Conservation (phyloP, 305 asterid species). For the Salvia sclarea region DNA sequence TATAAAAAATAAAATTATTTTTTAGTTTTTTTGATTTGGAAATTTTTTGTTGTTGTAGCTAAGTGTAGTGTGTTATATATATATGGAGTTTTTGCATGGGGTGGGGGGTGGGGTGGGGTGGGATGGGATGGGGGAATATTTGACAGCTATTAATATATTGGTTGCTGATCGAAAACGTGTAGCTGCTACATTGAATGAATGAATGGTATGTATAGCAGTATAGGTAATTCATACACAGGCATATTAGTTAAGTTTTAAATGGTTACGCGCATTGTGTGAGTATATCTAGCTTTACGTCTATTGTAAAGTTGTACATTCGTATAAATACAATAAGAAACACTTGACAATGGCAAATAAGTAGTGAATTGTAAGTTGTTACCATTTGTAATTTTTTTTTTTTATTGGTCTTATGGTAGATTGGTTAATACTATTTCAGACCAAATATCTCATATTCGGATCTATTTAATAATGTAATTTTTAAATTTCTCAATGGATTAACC, state of each 20-base stretch:
- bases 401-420: no score
- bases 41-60: background rate
- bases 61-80: slow-evolving; percentile 22
- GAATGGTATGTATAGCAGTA: background rate
- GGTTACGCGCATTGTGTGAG: background rate
- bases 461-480: no score
- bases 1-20: background rate
- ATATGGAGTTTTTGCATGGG: slow-evolving; percentile 28
- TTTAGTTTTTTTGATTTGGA: background rate
- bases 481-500: no score
- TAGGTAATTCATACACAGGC: background rate
- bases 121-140: slow-evolving; percentile 37
- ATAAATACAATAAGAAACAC: no score
- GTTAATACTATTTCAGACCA: no score
- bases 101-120: slow-evolving; percentile 21
- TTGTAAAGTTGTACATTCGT: background rate
- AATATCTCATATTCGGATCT: no score
- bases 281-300: background rate
- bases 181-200: background rate
- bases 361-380: no score
- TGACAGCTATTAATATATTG: slow-evolving; percentile 46
- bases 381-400: no score
- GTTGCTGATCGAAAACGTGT: background rate
- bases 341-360: no score
- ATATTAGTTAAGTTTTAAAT: background rate